Evolutionary conservation across 768 basidiomycete species (phyloP), one percentile per base, ranked within the genome.

Genomic region (Boletus rubropictus): DNA sequence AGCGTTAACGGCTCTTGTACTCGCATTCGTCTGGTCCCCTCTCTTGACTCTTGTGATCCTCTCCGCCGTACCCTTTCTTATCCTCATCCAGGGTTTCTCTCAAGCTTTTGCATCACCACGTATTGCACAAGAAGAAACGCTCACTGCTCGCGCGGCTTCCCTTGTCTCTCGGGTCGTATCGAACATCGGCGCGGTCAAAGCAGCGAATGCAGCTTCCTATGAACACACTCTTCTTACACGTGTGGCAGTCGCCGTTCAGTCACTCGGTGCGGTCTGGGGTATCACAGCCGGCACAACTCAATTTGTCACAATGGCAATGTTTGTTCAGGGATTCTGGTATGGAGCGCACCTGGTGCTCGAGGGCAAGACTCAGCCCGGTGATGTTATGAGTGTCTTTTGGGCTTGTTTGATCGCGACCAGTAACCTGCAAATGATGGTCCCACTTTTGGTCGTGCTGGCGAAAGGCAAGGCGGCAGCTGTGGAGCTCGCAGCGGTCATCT

Each of bases 381-480:
- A 84, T 29, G 87, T 97, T 52, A 94, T 93, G 85, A 83, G 87
- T n/a, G 90, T 94, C 42, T 99, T 98, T 65, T 98, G 95, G 94
- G 93, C 95, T 0, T 93, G 90, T 63, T 72, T 97, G 18, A 87
- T 97, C 51, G 92, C 90, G 0, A 85, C 87, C 1, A 84, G 78
- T 56, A 92, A 90, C 63, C 69, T 96, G 3, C 92, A 96, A 63
- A 81, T 86, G 76, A 82, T 82, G 57, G 80, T 97, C 9, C 92
- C 93, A 0, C 81, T 88, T 50, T 69, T 90, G 55, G 83, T 93
- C 52, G 67, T 74, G 25, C 69, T 96, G 36, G 54, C 55, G 45
- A 67, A 65, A 61, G 95, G 91, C 46, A 96, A 95, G 63, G 25
- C 38, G 7, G 57, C 64, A 2, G 63, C 66, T 7, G 66, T 58